Evolutionary conservation across 164 flowering plant genomes (phyloP).

Genomic region (Paratinospora sagittata): DNA sequence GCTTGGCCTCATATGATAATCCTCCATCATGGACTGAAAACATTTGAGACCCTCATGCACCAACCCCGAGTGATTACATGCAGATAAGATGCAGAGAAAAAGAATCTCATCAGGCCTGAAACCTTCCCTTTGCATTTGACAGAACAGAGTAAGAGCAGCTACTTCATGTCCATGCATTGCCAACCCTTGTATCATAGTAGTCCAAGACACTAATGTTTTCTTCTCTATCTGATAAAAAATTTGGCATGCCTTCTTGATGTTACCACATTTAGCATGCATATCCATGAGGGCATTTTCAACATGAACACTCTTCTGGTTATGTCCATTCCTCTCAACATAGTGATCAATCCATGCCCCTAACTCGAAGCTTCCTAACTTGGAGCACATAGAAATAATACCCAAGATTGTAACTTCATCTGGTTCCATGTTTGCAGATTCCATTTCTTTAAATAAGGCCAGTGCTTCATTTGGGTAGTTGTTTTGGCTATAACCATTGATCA

Average conservation of each 20-base stretch:
- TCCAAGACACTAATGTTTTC: constrained; percentile 37
- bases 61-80: constrained; percentile 40
- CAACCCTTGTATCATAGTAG: constrained; percentile 31
- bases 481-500: constrained; percentile 30
- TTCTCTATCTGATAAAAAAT: constrained; percentile 25
- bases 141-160: constrained; percentile 27
- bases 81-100: constrained; percentile 29
- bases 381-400: constrained; percentile 28
- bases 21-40: constrained; percentile 29
- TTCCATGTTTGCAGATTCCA: constrained; percentile 26
- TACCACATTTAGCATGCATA: constrained; percentile 44
- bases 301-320: neutral
- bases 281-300: constrained; percentile 36
- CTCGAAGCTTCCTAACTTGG: constrained; percentile 30
- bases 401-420: constrained; percentile 34
- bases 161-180: constrained; percentile 36
- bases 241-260: constrained; percentile 30
- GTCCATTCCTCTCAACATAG: constrained; percentile 16
- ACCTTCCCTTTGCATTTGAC: constrained; percentile 42
- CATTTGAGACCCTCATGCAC: constrained; percentile 34
- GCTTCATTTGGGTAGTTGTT: constrained; percentile 20
- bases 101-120: constrained; percentile 26
- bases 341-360: constrained; percentile 22
- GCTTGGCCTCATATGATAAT: constrained; percentile 24
- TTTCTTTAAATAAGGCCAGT: constrained; percentile 22